phyloP scores from a whole-genome alignment of 495 filamentous ascomycete genomes.

The Hypoxylon subgilvum region DNA sequence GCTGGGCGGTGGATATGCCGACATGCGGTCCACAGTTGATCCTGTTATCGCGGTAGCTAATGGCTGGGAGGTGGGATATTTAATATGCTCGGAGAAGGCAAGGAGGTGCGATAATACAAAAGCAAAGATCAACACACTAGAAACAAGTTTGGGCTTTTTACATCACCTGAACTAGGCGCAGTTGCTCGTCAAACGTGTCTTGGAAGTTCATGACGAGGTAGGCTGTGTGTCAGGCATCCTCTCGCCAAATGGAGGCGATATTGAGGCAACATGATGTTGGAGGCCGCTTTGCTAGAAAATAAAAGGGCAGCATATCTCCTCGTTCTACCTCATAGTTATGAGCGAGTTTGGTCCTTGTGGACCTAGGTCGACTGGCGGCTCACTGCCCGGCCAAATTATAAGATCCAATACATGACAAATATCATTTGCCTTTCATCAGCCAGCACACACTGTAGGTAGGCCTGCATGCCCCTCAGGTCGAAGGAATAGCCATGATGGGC shows the following conservation, averaged over 20 bases:
- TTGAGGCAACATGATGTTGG: conserved; percentile 19
- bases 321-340: neutral
- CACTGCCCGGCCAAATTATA: neutral
- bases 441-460: conserved; percentile 7
- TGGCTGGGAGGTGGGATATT: neutral
- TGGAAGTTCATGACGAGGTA: conserved; percentile 1
- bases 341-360: neutral
- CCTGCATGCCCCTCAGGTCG: too few species aligned
- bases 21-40: conserved; percentile 5
- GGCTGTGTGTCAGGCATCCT: conserved; percentile 26
- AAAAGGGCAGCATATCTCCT: conserved; percentile 2
- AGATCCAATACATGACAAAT: conserved; percentile 11
- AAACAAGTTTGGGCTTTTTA: conserved; percentile 8
- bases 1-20: conserved; percentile 6
- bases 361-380: neutral
- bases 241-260: conserved; percentile 12
- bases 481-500: conserved; percentile 13
- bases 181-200: conserved; percentile 15
- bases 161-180: conserved; percentile 11
- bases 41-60: neutral
- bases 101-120: conserved; percentile 1
- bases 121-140: neutral
- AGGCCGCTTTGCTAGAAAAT: conserved; percentile 17
- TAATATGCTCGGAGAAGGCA: neutral
- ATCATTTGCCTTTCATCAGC: neutral